Percentiles rank a stretch among this genome's conserved stretches.
phyloP scores from a whole-genome alignment of 495 filamentous ascomycete species.

The Penicillium riverlandense region DNA sequence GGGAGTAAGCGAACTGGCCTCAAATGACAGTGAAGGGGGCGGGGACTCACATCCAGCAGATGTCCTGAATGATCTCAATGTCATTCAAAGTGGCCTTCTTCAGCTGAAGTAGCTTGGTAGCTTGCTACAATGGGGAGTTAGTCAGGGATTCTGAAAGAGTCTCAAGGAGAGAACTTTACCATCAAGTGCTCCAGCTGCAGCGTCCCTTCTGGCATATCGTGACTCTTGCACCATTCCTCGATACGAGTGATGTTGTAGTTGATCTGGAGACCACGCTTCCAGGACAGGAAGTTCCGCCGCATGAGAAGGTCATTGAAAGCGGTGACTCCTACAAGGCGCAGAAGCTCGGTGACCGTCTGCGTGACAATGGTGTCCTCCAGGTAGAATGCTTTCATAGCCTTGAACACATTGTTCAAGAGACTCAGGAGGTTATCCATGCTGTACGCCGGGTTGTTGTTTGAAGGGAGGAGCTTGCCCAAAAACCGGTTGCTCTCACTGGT shows the following conservation, averaged over 20 bases:
- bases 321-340: conserved; percentile 91
- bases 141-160: background rate
- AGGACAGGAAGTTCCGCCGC: conserved; percentile 96
- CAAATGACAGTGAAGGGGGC: background rate
- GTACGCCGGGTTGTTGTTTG: conserved; percentile 80
- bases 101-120: conserved; percentile 94
- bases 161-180: conserved; percentile 40
- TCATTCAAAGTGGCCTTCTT: conserved; percentile 99
- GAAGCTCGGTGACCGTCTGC: conserved; percentile 89
- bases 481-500: conserved; percentile 98
- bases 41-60: conserved; percentile 90
- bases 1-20: conserved; percentile 1
- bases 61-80: conserved; percentile 99
- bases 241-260: conserved; percentile 99
- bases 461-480: conserved; percentile 89
- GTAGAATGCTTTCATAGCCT: conserved; percentile 97
- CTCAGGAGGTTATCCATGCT: conserved; percentile 99
- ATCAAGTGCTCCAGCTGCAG: conserved; percentile 97
- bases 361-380: conserved; percentile 92
- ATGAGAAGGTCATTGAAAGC: conserved; percentile 98
- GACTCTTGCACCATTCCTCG: conserved; percentile 99
- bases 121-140: conserved; percentile 59
- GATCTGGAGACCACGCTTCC: conserved; percentile 98
- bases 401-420: conserved; percentile 93
- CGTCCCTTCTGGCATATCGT: conserved; percentile 98